These are phyloP conservation scores for Sphagnum magellanicum DNA, from an alignment of 228 moss, liverwort and hornwort genomes.

Conservation along the genomic window DNA sequence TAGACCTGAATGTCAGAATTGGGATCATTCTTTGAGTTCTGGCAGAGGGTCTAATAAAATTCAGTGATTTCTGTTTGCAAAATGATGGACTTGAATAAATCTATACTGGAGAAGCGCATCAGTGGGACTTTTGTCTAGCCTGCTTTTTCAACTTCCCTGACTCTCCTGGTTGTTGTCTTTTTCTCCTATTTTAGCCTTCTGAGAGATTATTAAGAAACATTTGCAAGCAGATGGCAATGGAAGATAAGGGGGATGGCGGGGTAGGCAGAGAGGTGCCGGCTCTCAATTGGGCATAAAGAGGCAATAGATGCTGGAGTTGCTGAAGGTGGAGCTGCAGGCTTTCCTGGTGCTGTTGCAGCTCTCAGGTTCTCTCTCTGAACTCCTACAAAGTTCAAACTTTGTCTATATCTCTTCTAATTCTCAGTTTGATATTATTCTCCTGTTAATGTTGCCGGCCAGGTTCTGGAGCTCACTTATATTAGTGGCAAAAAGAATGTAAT, in stretches of 20 bases:
- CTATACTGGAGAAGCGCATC: too few species aligned
- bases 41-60: not conserved
- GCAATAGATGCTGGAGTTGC: slow-evolving; percentile 41
- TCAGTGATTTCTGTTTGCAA: too few species aligned
- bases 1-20: too few species aligned
- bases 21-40: not conserved
- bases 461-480: too few species aligned
- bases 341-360: slow-evolving; percentile 70
- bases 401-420: not conserved
- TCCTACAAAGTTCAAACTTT: too few species aligned
- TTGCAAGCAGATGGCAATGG: slow-evolving; percentile 13
- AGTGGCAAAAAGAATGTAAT: too few species aligned
- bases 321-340: slow-evolving; percentile 48
- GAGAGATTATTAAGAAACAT: not conserved
- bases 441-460: too few species aligned
- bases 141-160: too few species aligned
- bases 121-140: too few species aligned
- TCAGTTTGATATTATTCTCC: not conserved
- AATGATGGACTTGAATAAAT: too few species aligned
- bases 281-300: slow-evolving; percentile 75
- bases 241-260: slow-evolving; percentile 30
- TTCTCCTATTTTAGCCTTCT: not conserved
- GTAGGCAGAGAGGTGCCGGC: slow-evolving; percentile 98
- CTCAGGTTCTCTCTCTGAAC: slow-evolving; percentile 38
- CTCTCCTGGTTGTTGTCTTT: not conserved